These are phyloP conservation scores for Termitomyces sp. DNA, from an alignment of 768 basidiomycete genomes.

Conservation along the genomic window DNA sequence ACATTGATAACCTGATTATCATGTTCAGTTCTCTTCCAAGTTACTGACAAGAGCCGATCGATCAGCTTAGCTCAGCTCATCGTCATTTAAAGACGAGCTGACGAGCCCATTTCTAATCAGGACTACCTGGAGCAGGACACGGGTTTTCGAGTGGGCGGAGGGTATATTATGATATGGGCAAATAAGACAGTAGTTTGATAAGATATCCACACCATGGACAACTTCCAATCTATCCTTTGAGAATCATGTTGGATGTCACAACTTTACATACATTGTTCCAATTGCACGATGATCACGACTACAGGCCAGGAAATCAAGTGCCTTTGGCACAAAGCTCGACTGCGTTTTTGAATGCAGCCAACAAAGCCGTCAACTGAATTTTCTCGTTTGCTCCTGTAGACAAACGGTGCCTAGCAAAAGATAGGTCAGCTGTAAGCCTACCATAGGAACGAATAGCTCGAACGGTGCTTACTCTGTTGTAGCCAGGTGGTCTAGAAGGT, in stretches of 20 bases:
- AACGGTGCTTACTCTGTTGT: slow-evolving; percentile 75
- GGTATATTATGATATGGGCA: neutral
- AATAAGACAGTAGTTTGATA: neutral
- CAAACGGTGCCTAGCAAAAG: slow-evolving; percentile 64
- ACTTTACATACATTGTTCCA: neutral
- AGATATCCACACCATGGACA: neutral
- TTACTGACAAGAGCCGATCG: neutral
- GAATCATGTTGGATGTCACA: neutral
- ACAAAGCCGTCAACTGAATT: slow-evolving; percentile 84
- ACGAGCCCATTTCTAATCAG: neutral
- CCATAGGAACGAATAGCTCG: neutral
- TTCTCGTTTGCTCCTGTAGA: slow-evolving; percentile 93
- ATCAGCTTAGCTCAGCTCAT: neutral
- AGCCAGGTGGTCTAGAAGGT: slow-evolving; percentile 89
- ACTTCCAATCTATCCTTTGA: neutral
- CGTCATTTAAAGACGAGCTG: neutral
- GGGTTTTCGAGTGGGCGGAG: neutral
- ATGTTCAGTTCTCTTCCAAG: neutral
- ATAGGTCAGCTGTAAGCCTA: neutral
- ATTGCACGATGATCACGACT: neutral
- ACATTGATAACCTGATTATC: neutral
- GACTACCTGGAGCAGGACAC: neutral
- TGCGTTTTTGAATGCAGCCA: slow-evolving; percentile 91
- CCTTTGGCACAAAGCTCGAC: slow-evolving; percentile 66
- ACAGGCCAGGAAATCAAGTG: slow-evolving; percentile 6